Base-by-base conservation (phyloP, 805 yeast species). In the Lipomyces yamadae region DNA sequence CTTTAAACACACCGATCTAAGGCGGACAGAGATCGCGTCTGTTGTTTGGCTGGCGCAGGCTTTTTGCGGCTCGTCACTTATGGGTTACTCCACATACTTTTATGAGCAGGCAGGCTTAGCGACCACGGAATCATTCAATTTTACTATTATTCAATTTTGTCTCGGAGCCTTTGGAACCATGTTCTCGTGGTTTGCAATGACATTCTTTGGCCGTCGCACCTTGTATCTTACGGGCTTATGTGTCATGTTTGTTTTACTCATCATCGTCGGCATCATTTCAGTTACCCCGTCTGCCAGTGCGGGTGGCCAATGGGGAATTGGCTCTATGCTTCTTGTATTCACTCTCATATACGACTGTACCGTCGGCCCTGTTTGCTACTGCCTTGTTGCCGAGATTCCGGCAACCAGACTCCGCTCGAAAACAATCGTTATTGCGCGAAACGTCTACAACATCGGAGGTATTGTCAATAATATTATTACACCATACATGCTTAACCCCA, bases 401-500 rank as follows among this genome's bases (percentile, higher is more conserved):
- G 77, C 83, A 2, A 72, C 81, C 2, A 77, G 78, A 63, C 73
- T 82, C 62, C 76, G 84, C 68, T 73, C 81, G 29, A 81, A 81
- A 71, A 76, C 84, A 0, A 75, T 81, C 48, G 80, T 80, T 11
- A 64, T 82, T 39, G 81, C 83, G 0, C 80, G 83, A 65, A 75
- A 78, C 50, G 72, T 74, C 45, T 72, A 72, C 58, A 66, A 74
- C 8, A 29, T 70, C 5, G 60, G 62, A 39, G 59, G 70, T 29
- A 65, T 75, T 37, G 65, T 74, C 34, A 10, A 64, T 57, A 18
- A 70, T 67, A 32, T 74, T 68, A 62, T 73, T 35, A 35, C 56
- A 48, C 88, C 87, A 15, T 83, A 83, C 72, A 78, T 84, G 81
- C 76, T 84, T 70, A 84, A 83, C 70, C 82, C 85, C 4, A 33